A percentile compares a stretch with the other conserved stretches of the same genome.
phyloP scores from a whole-genome alignment of 345 rosid species.

The Rhizophora apiculata region DNA sequence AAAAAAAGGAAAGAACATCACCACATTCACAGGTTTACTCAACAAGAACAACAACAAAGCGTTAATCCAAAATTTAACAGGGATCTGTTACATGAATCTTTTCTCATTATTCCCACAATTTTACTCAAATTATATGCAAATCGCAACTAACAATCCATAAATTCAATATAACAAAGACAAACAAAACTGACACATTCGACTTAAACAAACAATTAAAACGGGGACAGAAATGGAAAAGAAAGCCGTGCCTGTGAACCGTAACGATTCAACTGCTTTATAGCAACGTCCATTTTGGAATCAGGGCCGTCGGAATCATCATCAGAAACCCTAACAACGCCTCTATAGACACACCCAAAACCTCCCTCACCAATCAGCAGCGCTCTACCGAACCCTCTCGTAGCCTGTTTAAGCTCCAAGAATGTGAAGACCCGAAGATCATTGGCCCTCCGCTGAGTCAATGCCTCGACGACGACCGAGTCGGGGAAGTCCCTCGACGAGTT shows the following conservation, averaged over 20 bases:
- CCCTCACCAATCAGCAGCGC: constrained; percentile 85
- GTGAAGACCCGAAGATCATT: constrained; percentile 75
- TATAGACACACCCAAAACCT: constrained; percentile 88
- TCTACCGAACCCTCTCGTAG: constrained; percentile 76
- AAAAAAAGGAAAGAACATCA: no score
- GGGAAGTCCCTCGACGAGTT: constrained; percentile 58
- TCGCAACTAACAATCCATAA: no score
- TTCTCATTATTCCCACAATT: no score
- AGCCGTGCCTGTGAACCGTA: constrained; percentile 93
- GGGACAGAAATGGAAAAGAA: constrained; percentile 1
- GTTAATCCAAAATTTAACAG: no score
- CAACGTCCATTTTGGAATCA: constrained; percentile 57
- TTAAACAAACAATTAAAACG: not conserved
- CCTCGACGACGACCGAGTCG: constrained; percentile 46
- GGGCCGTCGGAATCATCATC: constrained; percentile 26
- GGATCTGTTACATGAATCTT: no score
- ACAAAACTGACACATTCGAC: not conserved
- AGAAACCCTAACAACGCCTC: constrained; percentile 57
- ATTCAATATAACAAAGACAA: not conserved
- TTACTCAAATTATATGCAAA: no score
- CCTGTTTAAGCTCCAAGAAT: constrained; percentile 71
- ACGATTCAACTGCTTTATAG: constrained; percentile 88
- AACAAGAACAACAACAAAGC: no score
- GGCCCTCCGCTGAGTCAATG: constrained; percentile 59
- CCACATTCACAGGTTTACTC: no score